phyloP scores from a whole-genome alignment of 352 stramenopile species.

The Pythium periplocum region DNA sequence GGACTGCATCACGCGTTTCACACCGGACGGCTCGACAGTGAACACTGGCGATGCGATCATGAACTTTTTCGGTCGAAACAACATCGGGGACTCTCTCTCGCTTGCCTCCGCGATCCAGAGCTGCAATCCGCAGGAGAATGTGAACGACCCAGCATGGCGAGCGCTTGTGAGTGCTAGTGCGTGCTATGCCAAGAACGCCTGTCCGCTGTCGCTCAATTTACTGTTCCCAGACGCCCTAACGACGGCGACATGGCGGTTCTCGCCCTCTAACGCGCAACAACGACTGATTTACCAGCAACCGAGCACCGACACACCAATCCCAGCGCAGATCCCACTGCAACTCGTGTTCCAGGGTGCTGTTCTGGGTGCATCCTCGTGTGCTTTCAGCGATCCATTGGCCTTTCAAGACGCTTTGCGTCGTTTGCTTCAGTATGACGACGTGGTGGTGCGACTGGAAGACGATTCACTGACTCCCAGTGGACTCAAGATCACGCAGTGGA shows the following conservation, averaged over 20 bases:
- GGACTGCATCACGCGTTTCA: conserved; percentile 38
- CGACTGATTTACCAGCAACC: conserved; percentile 30
- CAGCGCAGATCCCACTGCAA: too few species aligned
- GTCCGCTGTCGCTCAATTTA: conserved; percentile 31
- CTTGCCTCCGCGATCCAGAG: conserved; percentile 25
- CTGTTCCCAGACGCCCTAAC: conserved; percentile 20
- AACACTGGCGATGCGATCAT: conserved; percentile 30
- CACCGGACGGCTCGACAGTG: background rate
- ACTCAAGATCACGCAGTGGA: conserved; percentile 8
- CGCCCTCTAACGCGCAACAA: conserved; percentile 13
- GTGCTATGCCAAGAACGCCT: conserved; percentile 38
- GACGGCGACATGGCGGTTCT: conserved; percentile 25
- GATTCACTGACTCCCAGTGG: conserved; percentile 4
- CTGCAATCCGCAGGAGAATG: conserved; percentile 26
- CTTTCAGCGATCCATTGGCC: background rate
- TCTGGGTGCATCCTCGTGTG: too few species aligned
- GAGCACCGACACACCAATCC: too few species aligned
- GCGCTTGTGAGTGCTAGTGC: conserved; percentile 47
- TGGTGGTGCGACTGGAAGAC: conserved; percentile 23
- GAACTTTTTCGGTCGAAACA: conserved; percentile 25
- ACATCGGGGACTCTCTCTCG: conserved; percentile 21
- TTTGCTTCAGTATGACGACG: conserved; percentile 35
- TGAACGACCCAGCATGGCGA: conserved; percentile 31
- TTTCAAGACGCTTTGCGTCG: conserved; percentile 18
- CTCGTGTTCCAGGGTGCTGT: too few species aligned